phyloP scores from a whole-genome alignment of 768 basidiomycete genomes.

The Pisolithus orientalis region DNA sequence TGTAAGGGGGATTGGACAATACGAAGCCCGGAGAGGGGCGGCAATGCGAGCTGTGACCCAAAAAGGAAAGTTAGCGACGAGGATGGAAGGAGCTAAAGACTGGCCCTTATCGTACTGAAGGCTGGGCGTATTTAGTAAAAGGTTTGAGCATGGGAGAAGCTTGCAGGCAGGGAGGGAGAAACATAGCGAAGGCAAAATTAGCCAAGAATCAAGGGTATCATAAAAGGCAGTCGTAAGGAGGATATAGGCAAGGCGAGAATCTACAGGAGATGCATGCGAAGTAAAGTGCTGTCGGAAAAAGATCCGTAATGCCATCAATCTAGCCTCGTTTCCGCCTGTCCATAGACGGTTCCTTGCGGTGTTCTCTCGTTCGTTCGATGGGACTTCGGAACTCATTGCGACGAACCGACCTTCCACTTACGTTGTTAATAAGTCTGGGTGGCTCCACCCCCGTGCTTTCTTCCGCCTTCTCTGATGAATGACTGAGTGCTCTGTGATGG shows the following conservation, averaged over 20 bases:
- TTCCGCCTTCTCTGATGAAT: constrained; percentile 54
- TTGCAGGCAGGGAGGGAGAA: no score
- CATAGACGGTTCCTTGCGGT: constrained; percentile 25
- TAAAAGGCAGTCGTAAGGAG: background rate
- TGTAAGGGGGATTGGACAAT: no score
- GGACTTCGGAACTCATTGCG: constrained; percentile 3
- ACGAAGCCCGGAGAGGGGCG: no score
- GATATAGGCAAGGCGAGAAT: constrained; percentile 1
- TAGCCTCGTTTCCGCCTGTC: constrained; percentile 34
- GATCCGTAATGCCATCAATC: background rate
- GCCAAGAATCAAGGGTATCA: no score
- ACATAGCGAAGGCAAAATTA: no score
- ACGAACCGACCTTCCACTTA: constrained; percentile 6
- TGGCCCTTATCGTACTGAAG: no score
- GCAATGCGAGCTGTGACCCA: no score
- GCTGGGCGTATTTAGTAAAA: no score
- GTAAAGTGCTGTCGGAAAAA: background rate
- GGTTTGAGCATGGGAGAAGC: no score
- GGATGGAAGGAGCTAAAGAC: no score
- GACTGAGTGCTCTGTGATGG: constrained; percentile 33
- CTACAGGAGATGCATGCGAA: constrained; percentile 5
- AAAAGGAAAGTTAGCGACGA: no score
- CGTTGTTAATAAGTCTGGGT: constrained; percentile 8
- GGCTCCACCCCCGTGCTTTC: constrained; percentile 43
- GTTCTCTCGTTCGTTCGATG: constrained; percentile 4